Evolutionary conservation across 495 filamentous ascomycete species (phyloP).

Genomic region (Staphylotrichum longicolle): DNA sequence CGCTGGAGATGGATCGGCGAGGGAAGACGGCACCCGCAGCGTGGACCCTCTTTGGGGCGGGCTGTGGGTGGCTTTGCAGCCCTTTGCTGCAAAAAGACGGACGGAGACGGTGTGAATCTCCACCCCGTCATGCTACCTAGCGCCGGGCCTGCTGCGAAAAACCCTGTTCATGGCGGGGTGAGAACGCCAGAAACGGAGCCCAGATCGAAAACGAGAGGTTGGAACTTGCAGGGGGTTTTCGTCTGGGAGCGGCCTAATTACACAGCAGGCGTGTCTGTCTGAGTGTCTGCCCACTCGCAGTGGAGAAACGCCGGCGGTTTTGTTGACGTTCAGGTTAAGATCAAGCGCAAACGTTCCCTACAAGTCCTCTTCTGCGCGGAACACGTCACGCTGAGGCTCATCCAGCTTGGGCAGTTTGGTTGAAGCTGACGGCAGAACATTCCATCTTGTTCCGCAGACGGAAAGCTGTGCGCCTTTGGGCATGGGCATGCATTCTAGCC

Average conservation of each 20-base stretch:
- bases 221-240: neutral
- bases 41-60: neutral
- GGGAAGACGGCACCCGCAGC: slow-evolving; percentile 7
- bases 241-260: neutral
- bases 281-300: neutral
- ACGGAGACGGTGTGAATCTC: slow-evolving; percentile 1
- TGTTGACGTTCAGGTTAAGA: too few species aligned
- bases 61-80: neutral
- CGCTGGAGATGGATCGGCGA: slow-evolving; percentile 11
- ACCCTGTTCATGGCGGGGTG: neutral
- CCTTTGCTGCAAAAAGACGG: neutral
- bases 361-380: too few species aligned
- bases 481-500: slow-evolving; percentile 10
- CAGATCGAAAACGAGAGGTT: slow-evolving; percentile 12
- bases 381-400: too few species aligned
- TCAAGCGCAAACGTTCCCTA: too few species aligned
- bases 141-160: neutral
- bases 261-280: neutral
- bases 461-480: slow-evolving; percentile 3
- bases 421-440: neutral
- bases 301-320: too few species aligned
- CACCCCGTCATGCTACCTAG: slow-evolving; percentile 2
- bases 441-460: slow-evolving; percentile 7
- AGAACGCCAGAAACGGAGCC: slow-evolving; percentile 4
- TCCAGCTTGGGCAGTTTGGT: neutral